Conservation (phyloP, 2,329 filamentous ascomycete species). For the Fusarium sororula region DNA sequence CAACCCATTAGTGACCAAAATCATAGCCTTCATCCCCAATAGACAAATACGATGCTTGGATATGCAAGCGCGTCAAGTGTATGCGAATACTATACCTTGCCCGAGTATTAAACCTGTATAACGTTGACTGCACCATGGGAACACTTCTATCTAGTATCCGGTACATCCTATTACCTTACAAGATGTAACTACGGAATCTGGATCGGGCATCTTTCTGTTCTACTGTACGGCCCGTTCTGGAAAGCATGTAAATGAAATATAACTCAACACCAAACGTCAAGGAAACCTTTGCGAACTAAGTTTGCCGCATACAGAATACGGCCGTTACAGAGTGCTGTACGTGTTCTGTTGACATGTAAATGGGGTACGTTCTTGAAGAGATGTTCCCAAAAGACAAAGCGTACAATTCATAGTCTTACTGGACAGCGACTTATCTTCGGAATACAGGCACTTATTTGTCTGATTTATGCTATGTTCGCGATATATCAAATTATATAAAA, state of each 20-base stretch:
- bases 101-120: not conserved
- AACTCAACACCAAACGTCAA: accelerated
- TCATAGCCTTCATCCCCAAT: no score
- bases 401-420: accelerated
- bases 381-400: not conserved
- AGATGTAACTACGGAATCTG: accelerated
- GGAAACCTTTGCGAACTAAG: no score
- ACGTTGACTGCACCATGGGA: not conserved
- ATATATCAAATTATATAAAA: not conserved
- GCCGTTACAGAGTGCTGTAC: accelerated
- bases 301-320: not conserved
- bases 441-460: not conserved
- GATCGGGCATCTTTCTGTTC: not conserved
- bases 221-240: not conserved
- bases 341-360: accelerated
- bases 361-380: accelerated
- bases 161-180: no score
- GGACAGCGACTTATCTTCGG: not conserved
- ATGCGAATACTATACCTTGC: not conserved
- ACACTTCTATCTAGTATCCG: no score
- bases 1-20: no score
- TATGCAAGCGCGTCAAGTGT: not conserved
- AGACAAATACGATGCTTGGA: no score
- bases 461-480: accelerated
- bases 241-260: not conserved